Evolutionary conservation across 208 protist genomes (phyloP).

Genomic region (Crithidia brevicula): DNA sequence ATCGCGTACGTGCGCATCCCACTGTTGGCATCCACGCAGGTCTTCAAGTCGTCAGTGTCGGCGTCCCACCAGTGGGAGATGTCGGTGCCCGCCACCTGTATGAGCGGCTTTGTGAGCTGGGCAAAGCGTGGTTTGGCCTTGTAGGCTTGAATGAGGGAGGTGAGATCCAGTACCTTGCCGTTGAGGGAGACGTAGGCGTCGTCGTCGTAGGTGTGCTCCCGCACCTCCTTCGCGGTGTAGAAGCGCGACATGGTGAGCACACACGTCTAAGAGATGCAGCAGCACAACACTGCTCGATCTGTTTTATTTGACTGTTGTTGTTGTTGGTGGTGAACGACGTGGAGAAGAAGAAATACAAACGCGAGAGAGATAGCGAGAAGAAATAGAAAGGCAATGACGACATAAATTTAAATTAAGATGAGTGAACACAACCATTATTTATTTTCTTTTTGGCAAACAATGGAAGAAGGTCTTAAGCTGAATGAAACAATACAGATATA

Average conservation of each 20-base stretch:
- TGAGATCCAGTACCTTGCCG: constrained; percentile 91
- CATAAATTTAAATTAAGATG: no score
- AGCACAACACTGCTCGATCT: background rate
- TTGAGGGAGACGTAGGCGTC: constrained; percentile 92
- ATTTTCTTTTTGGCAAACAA: no score
- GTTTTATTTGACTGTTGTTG: background rate
- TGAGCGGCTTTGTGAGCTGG: constrained; percentile 71
- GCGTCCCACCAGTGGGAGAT: constrained; percentile 94
- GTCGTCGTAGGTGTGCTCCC: constrained; percentile 85
- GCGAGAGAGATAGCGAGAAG: no score
- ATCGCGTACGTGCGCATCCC: constrained; percentile 87
- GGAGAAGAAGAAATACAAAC: no score
- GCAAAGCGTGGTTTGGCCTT: constrained; percentile 50
- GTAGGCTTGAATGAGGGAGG: constrained; percentile 80
- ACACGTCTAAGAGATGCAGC: no score
- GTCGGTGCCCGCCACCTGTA: constrained; percentile 85
- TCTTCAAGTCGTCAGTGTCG: constrained; percentile 72
- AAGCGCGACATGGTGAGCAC: constrained; percentile 83
- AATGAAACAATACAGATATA: no score
- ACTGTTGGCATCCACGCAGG: constrained; percentile 83
- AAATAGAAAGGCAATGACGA: no score
- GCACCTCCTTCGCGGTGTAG: constrained; percentile 91
- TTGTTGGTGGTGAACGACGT: no score
- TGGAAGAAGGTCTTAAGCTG: no score
- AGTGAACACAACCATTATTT: no score